These are phyloP conservation scores for Saturnispora zaruensis DNA, from an alignment of 805 yeast species.

Conservation along the genomic window DNA sequence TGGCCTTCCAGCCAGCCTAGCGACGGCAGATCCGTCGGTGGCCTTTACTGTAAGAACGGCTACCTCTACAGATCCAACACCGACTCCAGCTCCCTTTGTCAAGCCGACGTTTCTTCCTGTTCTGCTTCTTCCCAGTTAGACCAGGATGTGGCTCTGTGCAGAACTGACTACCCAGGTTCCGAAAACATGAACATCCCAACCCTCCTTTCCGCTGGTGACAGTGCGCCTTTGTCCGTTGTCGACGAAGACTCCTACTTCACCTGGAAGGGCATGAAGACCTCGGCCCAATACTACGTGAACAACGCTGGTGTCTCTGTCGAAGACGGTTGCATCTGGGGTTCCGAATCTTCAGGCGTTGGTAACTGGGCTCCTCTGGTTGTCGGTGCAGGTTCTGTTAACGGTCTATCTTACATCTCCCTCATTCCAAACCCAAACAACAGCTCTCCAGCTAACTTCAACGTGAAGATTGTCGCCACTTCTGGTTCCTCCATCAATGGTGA, in stretches of 20 bases:
- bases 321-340: slow-evolving; percentile 71
- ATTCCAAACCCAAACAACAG: slow-evolving; percentile 73
- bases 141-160: slow-evolving; percentile 55
- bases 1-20: slow-evolving; percentile 65
- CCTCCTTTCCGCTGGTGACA: slow-evolving; percentile 45
- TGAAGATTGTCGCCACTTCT: slow-evolving; percentile 67
- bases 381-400: slow-evolving; percentile 62
- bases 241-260: slow-evolving; percentile 48
- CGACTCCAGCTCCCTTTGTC: slow-evolving; percentile 47
- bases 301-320: slow-evolving; percentile 62
- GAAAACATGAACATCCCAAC: slow-evolving; percentile 76
- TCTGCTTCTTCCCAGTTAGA: slow-evolving; percentile 41
- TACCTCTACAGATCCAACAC: slow-evolving; percentile 53
- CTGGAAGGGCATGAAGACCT: slow-evolving; percentile 58
- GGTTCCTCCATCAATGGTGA: slow-evolving; percentile 61
- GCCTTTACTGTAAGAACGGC: slow-evolving; percentile 52
- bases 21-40: slow-evolving; percentile 66
- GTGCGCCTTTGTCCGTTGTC: slow-evolving; percentile 49
- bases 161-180: slow-evolving; percentile 78
- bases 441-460: slow-evolving; percentile 53
- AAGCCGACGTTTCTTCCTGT: slow-evolving; percentile 53
- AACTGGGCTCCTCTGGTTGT: slow-evolving; percentile 76
- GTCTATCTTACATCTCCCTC: slow-evolving; percentile 57
- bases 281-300: slow-evolving; percentile 70
- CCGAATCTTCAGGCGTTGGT: slow-evolving; percentile 49